These are phyloP conservation scores for Termitomyces sp. DNA, from an alignment of 768 basidiomycete genomes.

Conservation along the genomic window DNA sequence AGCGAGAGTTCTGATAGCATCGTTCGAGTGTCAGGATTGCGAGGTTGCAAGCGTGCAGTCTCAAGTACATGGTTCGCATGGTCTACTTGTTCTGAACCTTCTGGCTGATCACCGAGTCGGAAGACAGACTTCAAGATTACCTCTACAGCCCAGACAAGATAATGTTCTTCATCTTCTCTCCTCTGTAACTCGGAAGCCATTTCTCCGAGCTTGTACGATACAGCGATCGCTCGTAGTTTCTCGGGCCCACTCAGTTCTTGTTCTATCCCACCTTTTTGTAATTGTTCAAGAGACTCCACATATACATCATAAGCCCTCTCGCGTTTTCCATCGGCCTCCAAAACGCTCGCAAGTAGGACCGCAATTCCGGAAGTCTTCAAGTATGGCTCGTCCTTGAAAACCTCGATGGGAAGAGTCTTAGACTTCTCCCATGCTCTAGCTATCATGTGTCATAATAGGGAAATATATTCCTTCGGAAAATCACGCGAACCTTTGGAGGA, in stretches of 20 bases:
- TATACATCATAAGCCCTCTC: conserved; percentile 34
- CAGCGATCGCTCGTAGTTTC: conserved; percentile 29
- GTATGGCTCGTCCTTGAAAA: conserved; percentile 40
- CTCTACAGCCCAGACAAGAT: conserved; percentile 38
- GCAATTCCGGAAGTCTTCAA: conserved; percentile 68
- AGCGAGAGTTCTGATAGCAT: conserved; percentile 47
- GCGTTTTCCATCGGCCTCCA: conserved; percentile 35
- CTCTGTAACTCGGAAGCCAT: conserved; percentile 28
- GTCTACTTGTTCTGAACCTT: conserved; percentile 2
- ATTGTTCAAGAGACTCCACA: conserved; percentile 24
- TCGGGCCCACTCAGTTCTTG: conserved; percentile 20
- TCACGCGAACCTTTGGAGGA: conserved; percentile 44
- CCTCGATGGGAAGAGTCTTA: conserved; percentile 32
- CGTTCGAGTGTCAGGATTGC: conserved; percentile 17
- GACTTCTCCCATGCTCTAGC: conserved; percentile 54
- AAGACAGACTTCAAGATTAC: conserved; percentile 32
- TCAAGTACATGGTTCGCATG: background rate
- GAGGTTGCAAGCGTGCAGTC: conserved; percentile 2
- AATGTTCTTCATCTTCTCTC: conserved; percentile 35
- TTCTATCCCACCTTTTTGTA: conserved; percentile 22
- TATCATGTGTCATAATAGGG: conserved; percentile 10
- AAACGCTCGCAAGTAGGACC: conserved; percentile 50
- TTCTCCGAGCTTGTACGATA: conserved; percentile 40
- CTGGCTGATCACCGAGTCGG: conserved; percentile 12
- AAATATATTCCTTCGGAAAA: background rate